Evolutionary conservation across 2,329 filamentous ascomycete species (phyloP).

Genomic region (Ophiostoma pallidulum): DNA sequence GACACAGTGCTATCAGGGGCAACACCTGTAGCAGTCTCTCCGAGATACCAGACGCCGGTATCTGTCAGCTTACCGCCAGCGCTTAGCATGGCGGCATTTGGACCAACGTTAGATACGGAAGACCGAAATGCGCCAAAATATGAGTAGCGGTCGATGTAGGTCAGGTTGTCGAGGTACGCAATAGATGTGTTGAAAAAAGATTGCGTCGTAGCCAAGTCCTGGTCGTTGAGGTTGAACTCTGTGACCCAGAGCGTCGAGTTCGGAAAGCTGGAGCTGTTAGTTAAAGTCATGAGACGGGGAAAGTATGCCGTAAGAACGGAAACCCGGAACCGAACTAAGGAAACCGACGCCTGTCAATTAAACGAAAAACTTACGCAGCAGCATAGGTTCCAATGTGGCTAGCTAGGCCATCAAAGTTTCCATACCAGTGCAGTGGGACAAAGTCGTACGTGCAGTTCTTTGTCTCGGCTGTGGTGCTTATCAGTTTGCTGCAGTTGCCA

Average conservation of each 20-base stretch:
- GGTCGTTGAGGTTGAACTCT: conserved; percentile 58
- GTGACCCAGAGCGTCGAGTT: conserved; percentile 64
- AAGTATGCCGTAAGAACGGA: neutral
- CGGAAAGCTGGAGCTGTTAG: conserved; percentile 51
- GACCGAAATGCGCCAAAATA: conserved; percentile 70
- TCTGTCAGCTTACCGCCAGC: conserved; percentile 60
- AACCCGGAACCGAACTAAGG: too few relatives aligned
- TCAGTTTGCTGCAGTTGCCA: conserved; percentile 49
- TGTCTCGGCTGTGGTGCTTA: conserved; percentile 33
- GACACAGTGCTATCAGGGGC: conserved; percentile 22
- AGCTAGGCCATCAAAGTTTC: conserved; percentile 58
- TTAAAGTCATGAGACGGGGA: too few relatives aligned
- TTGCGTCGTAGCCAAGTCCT: conserved; percentile 48
- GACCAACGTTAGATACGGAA: conserved; percentile 61
- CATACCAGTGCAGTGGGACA: conserved; percentile 58
- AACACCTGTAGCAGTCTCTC: conserved; percentile 39
- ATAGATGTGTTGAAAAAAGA: conserved; percentile 57
- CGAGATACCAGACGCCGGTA: conserved; percentile 71
- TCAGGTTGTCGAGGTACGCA: conserved; percentile 56
- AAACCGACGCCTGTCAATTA: too few relatives aligned
- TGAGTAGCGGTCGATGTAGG: conserved; percentile 57
- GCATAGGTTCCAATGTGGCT: conserved; percentile 55
- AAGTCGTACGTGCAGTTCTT: conserved; percentile 54
- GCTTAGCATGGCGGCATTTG: conserved; percentile 62
- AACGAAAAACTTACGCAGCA: conserved; percentile 32